These are phyloP conservation scores for Neolentinus lepideus DNA, from an alignment of 1,284 basidiomycete species.

Conservation along the genomic window DNA sequence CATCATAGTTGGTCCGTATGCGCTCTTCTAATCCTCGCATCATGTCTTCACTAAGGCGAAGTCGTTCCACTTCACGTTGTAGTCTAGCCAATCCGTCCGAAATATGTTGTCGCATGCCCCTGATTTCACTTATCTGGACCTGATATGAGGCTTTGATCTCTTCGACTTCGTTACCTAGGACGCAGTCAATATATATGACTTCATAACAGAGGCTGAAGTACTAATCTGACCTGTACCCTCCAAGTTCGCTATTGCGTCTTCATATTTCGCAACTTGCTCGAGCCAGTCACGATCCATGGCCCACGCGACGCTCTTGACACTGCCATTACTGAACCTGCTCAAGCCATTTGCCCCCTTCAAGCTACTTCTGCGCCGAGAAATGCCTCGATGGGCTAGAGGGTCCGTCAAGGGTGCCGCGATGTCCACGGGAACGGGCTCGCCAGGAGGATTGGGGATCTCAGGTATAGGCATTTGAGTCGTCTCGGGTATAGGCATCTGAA, in stretches of 20 bases:
- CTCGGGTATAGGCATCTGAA: not conserved
- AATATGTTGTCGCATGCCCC: slow-evolving; percentile 46
- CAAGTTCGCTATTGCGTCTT: slow-evolving; percentile 42
- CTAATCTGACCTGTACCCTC: slow-evolving; percentile 43
- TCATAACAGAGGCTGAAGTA: not conserved
- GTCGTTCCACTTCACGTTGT: slow-evolving; percentile 46
- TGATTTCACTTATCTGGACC: slow-evolving; percentile 52
- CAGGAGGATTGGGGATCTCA: not conserved
- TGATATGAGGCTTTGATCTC: slow-evolving; percentile 46
- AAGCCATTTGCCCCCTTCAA: slow-evolving; percentile 43
- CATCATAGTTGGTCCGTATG: slow-evolving; percentile 41
- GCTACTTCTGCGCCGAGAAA: slow-evolving; percentile 50
- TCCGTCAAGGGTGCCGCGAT: not conserved
- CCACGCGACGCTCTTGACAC: slow-evolving; percentile 67
- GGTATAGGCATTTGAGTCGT: not conserved
- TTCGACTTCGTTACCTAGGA: slow-evolving; percentile 46
- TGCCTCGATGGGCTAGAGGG: slow-evolving; percentile 15
- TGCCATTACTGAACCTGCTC: slow-evolving; percentile 42
- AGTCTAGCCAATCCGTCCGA: slow-evolving; percentile 45
- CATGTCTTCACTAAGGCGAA: slow-evolving; percentile 32
- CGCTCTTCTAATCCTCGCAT: not conserved
- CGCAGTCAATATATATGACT: slow-evolving; percentile 1
- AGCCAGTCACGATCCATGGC: slow-evolving; percentile 57
- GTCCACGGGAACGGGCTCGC: not conserved
- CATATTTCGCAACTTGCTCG: slow-evolving; percentile 47